Conservation (phyloP, 345 rosid species). For the Reutealis trisperma region DNA sequence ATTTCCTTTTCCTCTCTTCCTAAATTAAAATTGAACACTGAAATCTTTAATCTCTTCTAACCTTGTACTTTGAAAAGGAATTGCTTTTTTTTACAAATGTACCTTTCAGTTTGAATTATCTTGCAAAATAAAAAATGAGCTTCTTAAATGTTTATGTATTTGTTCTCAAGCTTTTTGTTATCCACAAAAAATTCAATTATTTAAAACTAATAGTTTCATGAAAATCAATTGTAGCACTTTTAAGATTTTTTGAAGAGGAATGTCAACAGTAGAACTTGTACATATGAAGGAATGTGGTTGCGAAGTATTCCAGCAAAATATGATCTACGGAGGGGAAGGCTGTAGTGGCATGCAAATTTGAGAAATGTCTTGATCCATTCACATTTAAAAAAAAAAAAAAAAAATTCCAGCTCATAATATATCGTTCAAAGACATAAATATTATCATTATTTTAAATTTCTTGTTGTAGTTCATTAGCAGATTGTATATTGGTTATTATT, state of each 20-base stretch:
- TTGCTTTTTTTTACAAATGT: no score
- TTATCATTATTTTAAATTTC: neutral
- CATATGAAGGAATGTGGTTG: neutral
- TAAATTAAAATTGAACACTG: no score
- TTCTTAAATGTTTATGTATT: no score
- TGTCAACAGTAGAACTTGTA: neutral
- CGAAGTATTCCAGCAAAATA: neutral
- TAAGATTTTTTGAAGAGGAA: neutral
- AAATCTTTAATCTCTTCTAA: no score
- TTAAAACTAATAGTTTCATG: no score
- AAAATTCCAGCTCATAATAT: neutral
- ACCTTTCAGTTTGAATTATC: no score
- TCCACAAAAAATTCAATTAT: no score
- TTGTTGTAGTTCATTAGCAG: neutral
- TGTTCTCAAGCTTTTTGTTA: no score
- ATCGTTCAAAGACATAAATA: neutral
- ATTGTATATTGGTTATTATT: neutral
- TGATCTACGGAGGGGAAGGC: neutral
- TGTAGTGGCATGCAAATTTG: neutral
- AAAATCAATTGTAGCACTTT: neutral
- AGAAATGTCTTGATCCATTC: neutral
- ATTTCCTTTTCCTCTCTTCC: no score
- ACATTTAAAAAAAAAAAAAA: neutral
- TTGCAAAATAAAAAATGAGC: no score
- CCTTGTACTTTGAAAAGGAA: no score